Base-by-base conservation (phyloP, 441 rosid species). In the Manihot esculenta region DNA sequence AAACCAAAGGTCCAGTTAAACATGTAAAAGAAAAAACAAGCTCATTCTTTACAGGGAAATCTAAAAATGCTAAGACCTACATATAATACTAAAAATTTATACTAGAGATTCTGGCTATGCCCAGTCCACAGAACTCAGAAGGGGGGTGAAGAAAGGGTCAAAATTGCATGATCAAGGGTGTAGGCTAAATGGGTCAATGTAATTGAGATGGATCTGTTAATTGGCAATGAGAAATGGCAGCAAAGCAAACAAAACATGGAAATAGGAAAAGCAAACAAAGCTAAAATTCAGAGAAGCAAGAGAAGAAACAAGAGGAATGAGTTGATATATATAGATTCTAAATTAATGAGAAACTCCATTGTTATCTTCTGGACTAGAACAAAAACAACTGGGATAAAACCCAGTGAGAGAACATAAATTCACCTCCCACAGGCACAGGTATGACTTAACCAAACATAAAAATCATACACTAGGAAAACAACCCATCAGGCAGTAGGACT, bases 341-440 rank as follows among this genome's bases (percentile, higher is more conserved):
- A n/a, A 44, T 13, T 64, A 57, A 33, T 65, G 38, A 1, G 9
- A 38, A 38, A 38, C 5, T 38, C 7, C 9, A 38, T 38, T 38
- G 42, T 38, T 7, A 7, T 38, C 42, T 38, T 38, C 7, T 38
- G 42, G 42, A 38, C 8, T 38, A 7, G 42, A 38, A 38, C 42
- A 38, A 38, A 5, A 38, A 38, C 42, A 38, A 38, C 42, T 38
- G 26, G 41, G 44, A 7, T 38, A 13, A 59, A 47, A 33, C 38
- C 5, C 62, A 12, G 53, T 42, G 33, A 44, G 24, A 33, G 5
- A 53, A 49, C 33, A 61, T 54, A 53, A 68, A 74, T 30, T 45
- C 68, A 53, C 26, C 38, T 48, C 64, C 68, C 33, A 47, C 69
- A 66, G 55, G 50, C 57, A 68, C 54, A 64, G 54, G 27, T 38